Base-by-base conservation (phyloP, 1,139 yeast species). In the Magnusiomyces sp. region DNA sequence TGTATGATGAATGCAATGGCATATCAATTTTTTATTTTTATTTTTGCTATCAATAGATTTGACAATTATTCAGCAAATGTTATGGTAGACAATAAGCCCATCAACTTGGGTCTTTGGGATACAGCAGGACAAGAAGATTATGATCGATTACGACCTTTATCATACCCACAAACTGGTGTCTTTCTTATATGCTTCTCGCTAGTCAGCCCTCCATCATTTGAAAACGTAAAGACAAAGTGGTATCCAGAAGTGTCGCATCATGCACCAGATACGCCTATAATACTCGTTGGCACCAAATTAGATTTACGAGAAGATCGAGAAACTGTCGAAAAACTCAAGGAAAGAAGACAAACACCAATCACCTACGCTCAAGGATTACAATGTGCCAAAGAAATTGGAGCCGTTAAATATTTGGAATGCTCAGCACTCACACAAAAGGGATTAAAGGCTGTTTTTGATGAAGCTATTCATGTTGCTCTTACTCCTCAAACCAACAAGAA, bases 71-170 rank as follows among this genome's bases (percentile, higher is more conserved):
- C 95, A 3, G 94, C 95, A 17, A 83, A 86, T 45, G 90, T 89
- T 36, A 80, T 86, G 77, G 83, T 83, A 39, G 92, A 84, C 60
- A 36, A 40, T 41, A 40, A 51, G 31, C 54, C 54, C 16, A 48
- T 48, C 39, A 51, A 40, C 39, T 79, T 92, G 62, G 97, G 97
- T 14, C 74, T 92, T 56, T 92, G 90, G 66, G 98, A 92, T 73
- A 92, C 98, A 44, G 97, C 98, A 19, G 98, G 98, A 44, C 98
- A 92, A 74, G 97, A 90, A 76, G 97, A 92, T 74, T 92, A 92
- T 69, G 98, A 92, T 71, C 79, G 98, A 66, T 75, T 92, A 66
- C 86, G 98, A 71, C 98, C 98, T 10, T 77, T 92, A 61, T 84
- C 95, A 53, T 92, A 92, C 69, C 97, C 98, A 20, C 92, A 94